These are phyloP conservation scores for Diplodia corticola DNA, from an alignment of 2,329 filamentous ascomycete species.

Conservation along the genomic window DNA sequence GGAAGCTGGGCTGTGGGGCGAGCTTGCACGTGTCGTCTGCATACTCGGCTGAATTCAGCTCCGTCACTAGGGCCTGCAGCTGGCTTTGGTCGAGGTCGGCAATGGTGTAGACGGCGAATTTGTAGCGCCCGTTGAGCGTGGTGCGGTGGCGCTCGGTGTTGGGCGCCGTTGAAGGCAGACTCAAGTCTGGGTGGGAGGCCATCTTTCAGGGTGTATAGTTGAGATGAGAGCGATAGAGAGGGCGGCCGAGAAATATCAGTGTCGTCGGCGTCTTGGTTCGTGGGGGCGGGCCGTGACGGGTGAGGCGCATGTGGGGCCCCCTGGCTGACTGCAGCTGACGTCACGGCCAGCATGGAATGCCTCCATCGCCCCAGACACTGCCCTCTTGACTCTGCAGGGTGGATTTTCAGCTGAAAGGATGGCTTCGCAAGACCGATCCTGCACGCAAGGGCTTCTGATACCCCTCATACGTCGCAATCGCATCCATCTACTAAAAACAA, in stretches of 20 bases:
- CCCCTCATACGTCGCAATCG: no score
- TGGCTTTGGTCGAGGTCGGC: background rate
- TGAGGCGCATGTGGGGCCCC: no score
- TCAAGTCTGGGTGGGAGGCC: background rate
- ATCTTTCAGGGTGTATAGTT: background rate
- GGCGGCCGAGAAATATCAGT: background rate
- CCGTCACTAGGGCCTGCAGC: background rate
- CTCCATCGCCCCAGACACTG: no score
- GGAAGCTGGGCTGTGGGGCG: background rate
- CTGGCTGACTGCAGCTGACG: background rate
- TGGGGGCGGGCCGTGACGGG: background rate
- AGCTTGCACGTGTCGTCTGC: background rate
- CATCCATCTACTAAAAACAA: background rate
- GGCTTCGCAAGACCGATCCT: no score
- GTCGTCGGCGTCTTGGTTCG: no score
- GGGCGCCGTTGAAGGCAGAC: background rate
- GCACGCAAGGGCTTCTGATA: no score
- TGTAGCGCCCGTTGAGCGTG: background rate
- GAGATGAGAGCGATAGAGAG: background rate
- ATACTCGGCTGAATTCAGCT: background rate
- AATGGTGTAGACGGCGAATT: slow-evolving; percentile 1
- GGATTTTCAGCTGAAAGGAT: no score
- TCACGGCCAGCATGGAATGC: background rate
- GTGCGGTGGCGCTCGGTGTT: background rate
- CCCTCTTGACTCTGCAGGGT: no score